phyloP scores from a whole-genome alignment of 805 yeast genomes.

The Ogataea minuta region DNA sequence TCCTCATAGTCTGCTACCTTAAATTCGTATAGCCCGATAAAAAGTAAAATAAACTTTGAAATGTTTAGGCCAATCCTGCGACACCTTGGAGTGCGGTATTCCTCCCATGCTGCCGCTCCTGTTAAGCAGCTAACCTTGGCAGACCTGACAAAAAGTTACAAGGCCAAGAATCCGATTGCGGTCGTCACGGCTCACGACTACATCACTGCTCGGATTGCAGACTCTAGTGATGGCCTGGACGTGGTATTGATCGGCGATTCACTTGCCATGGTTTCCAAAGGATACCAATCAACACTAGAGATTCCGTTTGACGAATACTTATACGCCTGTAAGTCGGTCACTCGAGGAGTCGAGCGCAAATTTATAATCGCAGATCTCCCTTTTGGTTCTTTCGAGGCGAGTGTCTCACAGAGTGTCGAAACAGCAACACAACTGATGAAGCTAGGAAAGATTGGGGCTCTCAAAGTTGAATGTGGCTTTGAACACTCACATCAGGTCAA shows the following conservation, averaged over 20 bases:
- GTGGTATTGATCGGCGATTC: slow-evolving; percentile 86
- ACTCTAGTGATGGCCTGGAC: slow-evolving; percentile 62
- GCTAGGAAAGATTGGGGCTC: slow-evolving; percentile 60
- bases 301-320: slow-evolving; percentile 76
- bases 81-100: slow-evolving; percentile 10
- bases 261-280: slow-evolving; percentile 86
- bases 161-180: slow-evolving; percentile 24
- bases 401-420: slow-evolving; percentile 59
- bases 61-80: not conserved
- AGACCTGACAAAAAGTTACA: slow-evolving; percentile 24
- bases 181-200: slow-evolving; percentile 85
- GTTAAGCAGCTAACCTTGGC: slow-evolving; percentile 24
- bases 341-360: slow-evolving; percentile 64
- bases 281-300: slow-evolving; percentile 73
- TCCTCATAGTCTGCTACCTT: not conserved
- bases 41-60: not conserved
- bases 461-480: slow-evolving; percentile 82
- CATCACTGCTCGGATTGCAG: slow-evolving; percentile 69
- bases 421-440: slow-evolving; percentile 56
- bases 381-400: slow-evolving; percentile 77
- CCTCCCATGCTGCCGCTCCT: slow-evolving; percentile 19
- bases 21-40: not conserved
- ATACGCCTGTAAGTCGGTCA: slow-evolving; percentile 72
- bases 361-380: slow-evolving; percentile 84
- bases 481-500: slow-evolving; percentile 54